Evolutionary conservation across 768 basidiomycete species (phyloP), one percentile per base, ranked within the genome.

Genomic region (Hirschioporus abietinus): DNA sequence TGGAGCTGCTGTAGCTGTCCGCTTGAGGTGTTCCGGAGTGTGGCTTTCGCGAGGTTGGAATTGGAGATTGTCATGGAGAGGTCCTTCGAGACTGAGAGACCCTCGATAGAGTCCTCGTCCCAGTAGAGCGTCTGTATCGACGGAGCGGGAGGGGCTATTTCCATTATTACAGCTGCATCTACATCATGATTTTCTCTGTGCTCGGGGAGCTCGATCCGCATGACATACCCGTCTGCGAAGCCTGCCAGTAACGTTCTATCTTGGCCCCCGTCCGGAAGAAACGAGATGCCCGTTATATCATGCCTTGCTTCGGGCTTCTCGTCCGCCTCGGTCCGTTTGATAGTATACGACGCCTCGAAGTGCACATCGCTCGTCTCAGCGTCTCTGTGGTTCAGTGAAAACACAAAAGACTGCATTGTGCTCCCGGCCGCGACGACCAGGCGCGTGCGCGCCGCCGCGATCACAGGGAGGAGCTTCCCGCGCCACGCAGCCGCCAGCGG

Each of bases 361-460:
- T 69, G 68, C 34, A 89, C 73, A 23, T 78, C 74, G 5, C 88
- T 87, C 1, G 79, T 73, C 1, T 68, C 12, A 70, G 72, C 72
- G 27, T 71, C 74, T 6, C 35, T 9, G 57, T 58, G 23, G 68
- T 70, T 67, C 17, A 67, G 30, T 2, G 75, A 78, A 68, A 91
- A 85, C 20, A 68, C 75, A 71, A 89, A 92, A 8, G 83, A 86
- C 69, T 85, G 81, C n/a, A 92, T 74, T 24, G 73, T 72, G 68
- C 76, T 77, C 12, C 88, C 89, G 7, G 88, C 85, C 17, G 85
- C 88, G 58, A 91, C 83, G 42, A 90, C 67, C 1, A 92, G 76
- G 8, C 86, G 79, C 27, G 84, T 84, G 20, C 76, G 65, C 65
- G 81, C 88, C 66, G 88, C 79, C 27, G 87, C 83, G 42, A 92